phyloP scores from a whole-genome alignment of 352 stramenopile species.

The Globisporangium rhizosaccharum region DNA sequence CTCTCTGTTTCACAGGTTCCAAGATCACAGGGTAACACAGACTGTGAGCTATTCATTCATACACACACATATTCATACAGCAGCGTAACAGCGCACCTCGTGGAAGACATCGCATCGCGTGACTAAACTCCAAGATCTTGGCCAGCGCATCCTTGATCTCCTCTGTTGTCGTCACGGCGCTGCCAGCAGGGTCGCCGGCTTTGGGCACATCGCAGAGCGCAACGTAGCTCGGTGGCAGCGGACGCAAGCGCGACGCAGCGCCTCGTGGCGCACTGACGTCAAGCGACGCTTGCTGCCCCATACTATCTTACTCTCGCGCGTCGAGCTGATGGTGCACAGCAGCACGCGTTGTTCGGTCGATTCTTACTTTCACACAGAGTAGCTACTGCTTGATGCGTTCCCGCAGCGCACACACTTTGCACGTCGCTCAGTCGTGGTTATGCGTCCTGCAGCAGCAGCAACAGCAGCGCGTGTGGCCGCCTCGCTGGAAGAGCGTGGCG shows the following conservation, averaged over 20 bases:
- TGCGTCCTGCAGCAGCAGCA: too few species aligned
- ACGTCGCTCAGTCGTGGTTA: too few species aligned
- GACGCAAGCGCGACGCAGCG: conserved; percentile 1
- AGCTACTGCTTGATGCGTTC: too few species aligned
- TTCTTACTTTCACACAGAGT: not conserved
- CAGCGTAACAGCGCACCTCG: conserved; percentile 29
- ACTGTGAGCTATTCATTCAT: not conserved
- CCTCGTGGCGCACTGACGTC: conserved; percentile 4
- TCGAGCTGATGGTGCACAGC: not conserved
- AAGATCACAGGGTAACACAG: not conserved
- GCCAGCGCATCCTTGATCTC: conserved; percentile 57
- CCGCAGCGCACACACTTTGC: too few species aligned
- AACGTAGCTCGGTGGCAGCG: conserved; percentile 39
- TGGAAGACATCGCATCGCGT: conserved; percentile 40
- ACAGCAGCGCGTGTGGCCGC: too few species aligned
- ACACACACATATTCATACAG: too few species aligned
- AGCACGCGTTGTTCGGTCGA: not conserved
- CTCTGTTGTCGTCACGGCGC: conserved; percentile 25
- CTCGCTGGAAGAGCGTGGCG: too few species aligned
- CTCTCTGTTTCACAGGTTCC: conserved; percentile 17
- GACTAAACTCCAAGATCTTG: conserved; percentile 73
- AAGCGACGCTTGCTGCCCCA: conserved; percentile 60
- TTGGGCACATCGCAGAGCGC: conserved; percentile 60
- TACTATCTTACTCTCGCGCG: conserved; percentile 9
- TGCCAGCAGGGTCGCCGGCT: conserved; percentile 30